A percentile compares a stretch with the other conserved stretches of the same genome.
Evolutionary conservation across 768 basidiomycete species (phyloP).

Genomic region (Boletus coccyginus): DNA sequence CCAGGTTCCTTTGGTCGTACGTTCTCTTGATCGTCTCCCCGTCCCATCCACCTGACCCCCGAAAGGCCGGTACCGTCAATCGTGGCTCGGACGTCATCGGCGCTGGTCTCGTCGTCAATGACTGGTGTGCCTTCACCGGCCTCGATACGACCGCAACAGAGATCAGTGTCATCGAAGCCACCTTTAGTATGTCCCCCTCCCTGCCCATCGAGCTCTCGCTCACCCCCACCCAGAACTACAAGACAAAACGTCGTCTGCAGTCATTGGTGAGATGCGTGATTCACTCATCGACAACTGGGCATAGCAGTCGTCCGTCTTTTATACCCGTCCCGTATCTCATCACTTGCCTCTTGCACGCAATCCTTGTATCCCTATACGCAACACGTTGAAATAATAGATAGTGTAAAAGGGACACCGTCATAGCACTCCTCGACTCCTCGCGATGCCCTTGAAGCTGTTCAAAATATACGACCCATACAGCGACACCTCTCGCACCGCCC

Average conservation of each 20-base stretch:
- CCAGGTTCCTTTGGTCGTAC: conserved; percentile 91
- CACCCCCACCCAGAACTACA: conserved; percentile 62
- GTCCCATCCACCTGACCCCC: background rate
- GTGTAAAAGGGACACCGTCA: conserved; percentile 15
- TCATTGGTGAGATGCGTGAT: conserved; percentile 91
- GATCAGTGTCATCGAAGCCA: conserved; percentile 95
- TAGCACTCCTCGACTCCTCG: conserved; percentile 63
- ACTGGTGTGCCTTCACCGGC: conserved; percentile 99
- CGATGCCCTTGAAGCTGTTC: conserved; percentile 70
- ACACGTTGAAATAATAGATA: conserved; percentile 14
- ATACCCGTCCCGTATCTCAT: too few relatives aligned
- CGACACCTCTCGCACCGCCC: conserved; percentile 48
- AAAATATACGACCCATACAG: conserved; percentile 59
- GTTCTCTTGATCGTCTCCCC: conserved; percentile 31
- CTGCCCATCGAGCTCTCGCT: background rate
- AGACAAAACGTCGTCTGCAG: conserved; percentile 77
- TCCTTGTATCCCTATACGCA: conserved; percentile 17
- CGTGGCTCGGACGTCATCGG: conserved; percentile 98
- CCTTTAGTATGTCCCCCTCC: conserved; percentile 74
- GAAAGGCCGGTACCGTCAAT: conserved; percentile 94
- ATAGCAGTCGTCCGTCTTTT: conserved; percentile 11
- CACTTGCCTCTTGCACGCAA: conserved; percentile 7
- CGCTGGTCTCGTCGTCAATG: conserved; percentile 96
- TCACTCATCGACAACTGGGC: conserved; percentile 92
- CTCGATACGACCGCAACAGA: conserved; percentile 99